Base-by-base conservation (phyloP, 176 grass and related monocot species). In the Poa annua region DNA sequence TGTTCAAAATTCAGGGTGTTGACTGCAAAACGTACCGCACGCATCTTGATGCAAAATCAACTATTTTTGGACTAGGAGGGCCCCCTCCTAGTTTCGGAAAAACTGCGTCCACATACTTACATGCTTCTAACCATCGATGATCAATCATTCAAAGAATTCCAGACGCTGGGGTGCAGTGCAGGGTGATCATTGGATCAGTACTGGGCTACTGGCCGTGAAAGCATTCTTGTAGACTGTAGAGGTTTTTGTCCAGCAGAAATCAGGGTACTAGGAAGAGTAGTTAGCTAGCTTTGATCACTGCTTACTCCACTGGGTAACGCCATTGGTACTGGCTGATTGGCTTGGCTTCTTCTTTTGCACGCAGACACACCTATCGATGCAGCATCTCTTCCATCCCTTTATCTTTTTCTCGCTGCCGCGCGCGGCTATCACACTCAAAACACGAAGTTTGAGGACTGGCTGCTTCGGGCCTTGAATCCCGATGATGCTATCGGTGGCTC, bases 371-470 rank as follows among this genome's bases (percentile, higher is more conserved):
- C 48, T 5, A 50, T 50, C 48, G 75, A 67, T 9, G 36, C 81
- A 50, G 33, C 75, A 55, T 54, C 86, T 81, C 77, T 29, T 64
- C 8, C 6, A 0, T 20, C 4, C 78, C 88, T 89, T 86, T 85
- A 71, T 77, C 78, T 81, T 82, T 85, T 72, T 86, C 14, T 16
- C 3, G 56, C 49, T 60, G 80, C 56, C 26, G 39, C 81, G 76
- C 26, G n/a, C 81, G 76, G 78, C 72, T 5, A 53, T 72, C 59
- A 62, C 24, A 14, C 4, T 6, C 83, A 25, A 77, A 79, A 57
- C 83, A 17, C 88, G 66, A 26, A 89, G 32, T 89, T 89, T 78
- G 88, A 89, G 83, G 79, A 38, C 26, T 49, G 14, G 39, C 16
- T 81, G 63, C 50, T 81, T 66, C 12, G 8, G 41, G 71, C 38